A percentile compares a stretch with the other conserved stretches of the same genome.
phyloP scores from a whole-genome alignment of 345 rosid genomes.

The Carallia brachiata region DNA sequence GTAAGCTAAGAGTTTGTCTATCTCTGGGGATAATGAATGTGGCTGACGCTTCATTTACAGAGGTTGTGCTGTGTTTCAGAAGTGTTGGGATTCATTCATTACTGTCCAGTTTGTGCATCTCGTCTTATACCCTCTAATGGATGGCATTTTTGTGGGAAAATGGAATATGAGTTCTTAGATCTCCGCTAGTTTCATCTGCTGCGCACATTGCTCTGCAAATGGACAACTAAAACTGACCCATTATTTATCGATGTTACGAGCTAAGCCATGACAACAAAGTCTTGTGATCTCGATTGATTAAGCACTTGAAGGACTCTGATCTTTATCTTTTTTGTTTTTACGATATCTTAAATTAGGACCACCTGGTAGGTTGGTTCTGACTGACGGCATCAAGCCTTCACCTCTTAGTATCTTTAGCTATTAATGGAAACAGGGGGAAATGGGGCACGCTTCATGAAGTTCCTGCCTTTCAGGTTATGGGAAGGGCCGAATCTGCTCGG shows the following conservation, averaged over 20 bases:
- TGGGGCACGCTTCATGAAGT: too few relatives aligned
- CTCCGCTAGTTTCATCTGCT: not conserved
- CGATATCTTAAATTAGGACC: not conserved
- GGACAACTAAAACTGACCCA: not conserved
- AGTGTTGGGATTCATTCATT: too few relatives aligned
- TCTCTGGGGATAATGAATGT: conserved; percentile 5
- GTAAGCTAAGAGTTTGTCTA: conserved; percentile 34
- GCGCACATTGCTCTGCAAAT: too few relatives aligned
- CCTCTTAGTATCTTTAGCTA: too few relatives aligned
- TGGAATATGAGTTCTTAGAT: not conserved
- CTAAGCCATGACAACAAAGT: not conserved
- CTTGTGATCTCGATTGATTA: not conserved
- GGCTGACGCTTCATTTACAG: not conserved
- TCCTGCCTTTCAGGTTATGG: too few relatives aligned
- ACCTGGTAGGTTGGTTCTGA: not conserved
- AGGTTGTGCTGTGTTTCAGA: not conserved
- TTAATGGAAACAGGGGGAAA: too few relatives aligned
- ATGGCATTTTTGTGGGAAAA: not conserved
- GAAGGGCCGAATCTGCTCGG: too few relatives aligned
- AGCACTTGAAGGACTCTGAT: not conserved
- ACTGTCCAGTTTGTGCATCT: not conserved
- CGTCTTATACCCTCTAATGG: not conserved
- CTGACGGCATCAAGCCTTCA: too few relatives aligned
- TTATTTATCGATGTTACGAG: not conserved
- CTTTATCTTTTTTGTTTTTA: not conserved